A percentile compares a stretch with the other conserved stretches of the same genome.
Conservation (phyloP, 352 stramenopile genomes). For the Globisporangium polare region DNA sequence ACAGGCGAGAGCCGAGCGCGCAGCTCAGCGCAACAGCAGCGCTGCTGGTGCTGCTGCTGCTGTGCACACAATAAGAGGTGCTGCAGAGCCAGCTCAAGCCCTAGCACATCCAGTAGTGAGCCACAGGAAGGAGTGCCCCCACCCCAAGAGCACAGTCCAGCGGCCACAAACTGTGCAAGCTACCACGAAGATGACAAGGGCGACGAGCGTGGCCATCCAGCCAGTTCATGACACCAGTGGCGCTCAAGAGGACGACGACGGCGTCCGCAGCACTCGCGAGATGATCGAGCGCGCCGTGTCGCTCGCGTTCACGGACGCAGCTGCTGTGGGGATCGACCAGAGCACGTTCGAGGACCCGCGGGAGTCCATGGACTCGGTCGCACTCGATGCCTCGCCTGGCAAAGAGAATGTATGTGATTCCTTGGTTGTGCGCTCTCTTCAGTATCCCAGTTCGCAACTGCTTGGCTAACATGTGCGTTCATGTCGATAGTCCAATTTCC, state of each 20-base stretch:
- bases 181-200: neutral
- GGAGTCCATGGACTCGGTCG: conserved; percentile 3
- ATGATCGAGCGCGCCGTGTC: conserved; percentile 60
- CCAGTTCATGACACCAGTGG: too few relatives aligned
- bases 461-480: neutral
- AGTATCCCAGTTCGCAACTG: neutral
- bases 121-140: neutral
- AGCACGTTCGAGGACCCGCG: conserved; percentile 12
- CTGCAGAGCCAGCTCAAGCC: neutral
- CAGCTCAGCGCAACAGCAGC: neutral
- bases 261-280: conserved; percentile 25
- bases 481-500: neutral
- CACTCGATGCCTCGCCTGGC: neutral
- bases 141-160: conserved; percentile 13
- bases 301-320: conserved; percentile 27
- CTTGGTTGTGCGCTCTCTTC: neutral
- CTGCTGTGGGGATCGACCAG: conserved; percentile 6
- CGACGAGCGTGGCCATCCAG: neutral
- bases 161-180: neutral
- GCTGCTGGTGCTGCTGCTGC: too few relatives aligned
- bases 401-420: conserved; percentile 24
- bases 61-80: neutral
- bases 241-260: too few relatives aligned
- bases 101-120: neutral
- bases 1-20: neutral